Conservation (phyloP, 139 green algal genomes). For the Haematococcus lacustris region DNA sequence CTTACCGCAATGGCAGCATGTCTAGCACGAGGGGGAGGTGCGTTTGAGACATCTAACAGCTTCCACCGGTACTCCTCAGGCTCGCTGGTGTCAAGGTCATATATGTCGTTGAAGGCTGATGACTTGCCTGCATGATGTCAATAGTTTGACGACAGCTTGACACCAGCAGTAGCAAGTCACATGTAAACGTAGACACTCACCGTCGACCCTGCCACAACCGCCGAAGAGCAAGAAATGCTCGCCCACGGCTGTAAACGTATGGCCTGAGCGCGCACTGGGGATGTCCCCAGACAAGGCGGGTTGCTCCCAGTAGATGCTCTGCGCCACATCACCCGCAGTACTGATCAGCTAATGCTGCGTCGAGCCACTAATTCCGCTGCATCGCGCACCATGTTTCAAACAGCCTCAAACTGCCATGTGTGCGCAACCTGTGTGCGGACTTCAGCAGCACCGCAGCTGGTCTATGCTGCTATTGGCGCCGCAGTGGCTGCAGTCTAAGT, state of each 20-base stretch:
- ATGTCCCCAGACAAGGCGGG: conserved; percentile 25
- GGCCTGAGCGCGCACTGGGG: conserved; percentile 55
- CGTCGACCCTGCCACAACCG: conserved; percentile 51
- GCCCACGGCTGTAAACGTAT: conserved; percentile 64
- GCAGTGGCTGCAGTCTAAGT: too few species aligned
- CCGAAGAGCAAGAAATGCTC: conserved; percentile 66
- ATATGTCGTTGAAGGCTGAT: conserved; percentile 64
- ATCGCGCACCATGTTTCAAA: too few species aligned
- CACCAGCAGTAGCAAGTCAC: background rate
- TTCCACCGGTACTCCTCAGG: conserved; percentile 40
- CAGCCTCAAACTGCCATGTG: too few species aligned
- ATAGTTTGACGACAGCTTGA: background rate
- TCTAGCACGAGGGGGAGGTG: conserved; percentile 48
- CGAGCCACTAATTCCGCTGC: too few species aligned
- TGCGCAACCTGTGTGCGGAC: too few species aligned
- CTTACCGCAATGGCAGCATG: conserved; percentile 60
- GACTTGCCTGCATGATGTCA: conserved; percentile 45
- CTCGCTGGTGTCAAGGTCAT: conserved; percentile 54
- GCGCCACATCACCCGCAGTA: too few species aligned
- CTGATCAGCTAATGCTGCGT: too few species aligned
- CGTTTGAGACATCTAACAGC: conserved; percentile 16
- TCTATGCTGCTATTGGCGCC: too few species aligned
- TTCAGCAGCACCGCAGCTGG: too few species aligned
- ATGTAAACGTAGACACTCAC: conserved; percentile 12
- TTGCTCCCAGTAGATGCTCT: conserved; percentile 38